Evolutionary conservation across 306 rosid genomes (phyloP), one percentile per base, ranked within the genome.

Genomic region (Prinsepia uniflora): DNA sequence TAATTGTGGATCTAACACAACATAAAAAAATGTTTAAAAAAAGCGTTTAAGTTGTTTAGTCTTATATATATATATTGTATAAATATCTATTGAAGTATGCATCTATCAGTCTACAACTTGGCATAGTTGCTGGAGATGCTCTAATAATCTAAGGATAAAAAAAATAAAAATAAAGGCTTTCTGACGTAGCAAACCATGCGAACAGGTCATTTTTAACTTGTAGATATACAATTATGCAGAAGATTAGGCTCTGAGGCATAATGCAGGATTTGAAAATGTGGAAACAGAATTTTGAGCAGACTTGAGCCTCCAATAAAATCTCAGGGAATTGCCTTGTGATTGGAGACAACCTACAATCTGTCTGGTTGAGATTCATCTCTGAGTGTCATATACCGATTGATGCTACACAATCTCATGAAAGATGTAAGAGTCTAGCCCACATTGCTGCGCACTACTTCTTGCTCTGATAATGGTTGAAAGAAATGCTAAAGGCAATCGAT

Each of bases 181-280:
- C 10, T 3, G 24, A 10, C 12, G 58, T 24, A 53, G 39, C 39
- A 56, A 56, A 56, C 61, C 61, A 50, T 50, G 72, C 50, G 72
- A 68, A 52, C 45, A 52, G 13, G 52, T 68, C 18, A 30, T 52
- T 52, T 67, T 67, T 41, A 67, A 48, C 22, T 30, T 34, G 70
- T 18, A 24, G 8, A 12, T 15, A 9, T 67, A 47, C 59, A 67
- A n/a, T 67, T 40, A 67, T 67, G 59, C 47, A 50, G 9, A 36
- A 50, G 72, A 34, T 67, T 34, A 10, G 34, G 72, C 12, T 67
- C 60, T n/a, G 47, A 50, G 60, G 14, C 60, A n/a, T 50, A 50
- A 67, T 50, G 72, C 61, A 50, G 48, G n/a, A 50, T 36, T 50
- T 67, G 72, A 67, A 67, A 7, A 30, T 10, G 5, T 47, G 47